Percentiles rank a stretch among this genome's conserved stretches.
phyloP scores from a whole-genome alignment of 2,329 filamentous ascomycete genomes.

The Clarireedia hainanense region DNA sequence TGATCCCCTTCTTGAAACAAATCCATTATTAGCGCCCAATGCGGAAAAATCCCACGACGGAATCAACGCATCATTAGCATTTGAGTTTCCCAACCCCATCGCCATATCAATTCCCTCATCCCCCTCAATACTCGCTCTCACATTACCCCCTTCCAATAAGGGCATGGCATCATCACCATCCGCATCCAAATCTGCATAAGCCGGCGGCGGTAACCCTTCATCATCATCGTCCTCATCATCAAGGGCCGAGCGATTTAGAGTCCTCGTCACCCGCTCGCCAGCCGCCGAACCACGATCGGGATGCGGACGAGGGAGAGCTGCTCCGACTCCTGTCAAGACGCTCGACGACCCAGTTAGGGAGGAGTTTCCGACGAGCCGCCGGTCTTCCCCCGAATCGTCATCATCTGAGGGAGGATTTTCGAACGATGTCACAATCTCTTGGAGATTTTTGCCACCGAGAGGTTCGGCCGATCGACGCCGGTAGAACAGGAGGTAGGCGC shows the following conservation, averaged over 20 bases:
- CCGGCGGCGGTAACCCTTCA: conserved; percentile 12
- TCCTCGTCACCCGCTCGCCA: conserved; percentile 25
- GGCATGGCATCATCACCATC: neutral
- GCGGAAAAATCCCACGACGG: no score
- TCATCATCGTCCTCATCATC: conserved; percentile 21
- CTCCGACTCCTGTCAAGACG: conserved; percentile 72
- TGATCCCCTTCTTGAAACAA: no score
- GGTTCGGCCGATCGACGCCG: conserved; percentile 70
- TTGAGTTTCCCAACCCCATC: no score
- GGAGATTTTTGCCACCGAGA: conserved; percentile 71
- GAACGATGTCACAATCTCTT: conserved; percentile 60
- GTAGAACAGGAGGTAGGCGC: conserved; percentile 94
- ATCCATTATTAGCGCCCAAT: no score
- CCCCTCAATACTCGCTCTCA: no score
- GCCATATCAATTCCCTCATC: no score
- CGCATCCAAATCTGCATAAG: conserved; percentile 10
- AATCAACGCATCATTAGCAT: no score
- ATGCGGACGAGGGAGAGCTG: conserved; percentile 58
- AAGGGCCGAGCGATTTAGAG: conserved; percentile 21
- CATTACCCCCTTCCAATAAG: no score
- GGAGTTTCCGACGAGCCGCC: conserved; percentile 75
- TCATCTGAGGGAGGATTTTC: conserved; percentile 41
- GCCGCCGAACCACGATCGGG: conserved; percentile 48
- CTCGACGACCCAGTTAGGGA: conserved; percentile 88
- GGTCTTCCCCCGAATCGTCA: conserved; percentile 67